These are phyloP conservation scores for Boletellus deceptivus DNA, from an alignment of 1,284 basidiomycete species.

Conservation along the genomic window DNA sequence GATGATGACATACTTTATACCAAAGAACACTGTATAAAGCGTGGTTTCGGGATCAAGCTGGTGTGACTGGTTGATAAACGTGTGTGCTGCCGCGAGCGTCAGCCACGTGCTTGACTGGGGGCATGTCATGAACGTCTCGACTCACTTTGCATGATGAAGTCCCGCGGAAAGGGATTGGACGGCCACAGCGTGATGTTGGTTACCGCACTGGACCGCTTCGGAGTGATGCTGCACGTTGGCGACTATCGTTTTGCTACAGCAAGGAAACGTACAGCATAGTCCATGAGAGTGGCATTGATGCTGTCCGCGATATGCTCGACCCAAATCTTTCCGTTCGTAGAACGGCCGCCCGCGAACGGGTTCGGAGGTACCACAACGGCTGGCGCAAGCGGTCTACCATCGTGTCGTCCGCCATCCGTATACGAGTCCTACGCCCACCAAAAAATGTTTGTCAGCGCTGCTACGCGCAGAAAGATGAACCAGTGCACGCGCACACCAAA, in stretches of 20 bases:
- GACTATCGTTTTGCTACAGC: neutral
- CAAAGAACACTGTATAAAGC: constrained; percentile 38
- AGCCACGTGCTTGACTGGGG: neutral
- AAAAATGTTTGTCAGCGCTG: neutral
- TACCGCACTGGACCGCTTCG: constrained; percentile 36
- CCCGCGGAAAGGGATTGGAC: constrained; percentile 33
- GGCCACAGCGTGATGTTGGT: constrained; percentile 38
- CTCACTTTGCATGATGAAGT: constrained; percentile 37
- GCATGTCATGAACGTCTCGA: neutral
- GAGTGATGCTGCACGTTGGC: neutral
- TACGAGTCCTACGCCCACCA: constrained; percentile 29
- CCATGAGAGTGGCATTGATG: constrained; percentile 24
- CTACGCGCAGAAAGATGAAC: neutral
- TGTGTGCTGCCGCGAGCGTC: constrained; percentile 13
- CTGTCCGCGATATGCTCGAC: constrained; percentile 29
- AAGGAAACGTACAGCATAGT: constrained; percentile 24
- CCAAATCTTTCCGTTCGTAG: constrained; percentile 38
- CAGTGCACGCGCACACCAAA: constrained; percentile 40
- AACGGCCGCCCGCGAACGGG: constrained; percentile 36
- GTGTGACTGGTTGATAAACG: constrained; percentile 28
- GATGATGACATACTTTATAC: constrained; percentile 34
- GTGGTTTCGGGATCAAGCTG: constrained; percentile 30
- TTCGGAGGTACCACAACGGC: constrained; percentile 31
- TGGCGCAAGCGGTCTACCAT: constrained; percentile 34
- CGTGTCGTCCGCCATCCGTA: constrained; percentile 36